Percentiles rank a stretch among this genome's conserved stretches.
These are phyloP conservation scores for Sclerotinia minor DNA, from an alignment of 2,329 filamentous ascomycete species.

Conservation along the genomic window DNA sequence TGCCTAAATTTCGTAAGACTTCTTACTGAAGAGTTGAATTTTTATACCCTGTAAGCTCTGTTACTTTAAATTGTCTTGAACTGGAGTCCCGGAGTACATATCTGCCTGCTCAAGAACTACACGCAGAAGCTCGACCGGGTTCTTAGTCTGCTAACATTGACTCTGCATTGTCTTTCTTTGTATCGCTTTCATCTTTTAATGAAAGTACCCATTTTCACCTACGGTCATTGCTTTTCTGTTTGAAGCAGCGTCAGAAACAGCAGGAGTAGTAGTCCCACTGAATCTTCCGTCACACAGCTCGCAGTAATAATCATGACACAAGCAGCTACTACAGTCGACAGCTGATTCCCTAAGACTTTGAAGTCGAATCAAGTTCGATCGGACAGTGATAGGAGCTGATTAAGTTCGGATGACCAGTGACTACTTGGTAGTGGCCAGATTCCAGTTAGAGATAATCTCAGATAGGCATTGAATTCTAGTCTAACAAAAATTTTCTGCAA, in stretches of 20 bases:
- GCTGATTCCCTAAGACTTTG: background rate
- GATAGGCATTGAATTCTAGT: rapidly evolving
- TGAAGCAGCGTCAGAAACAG: background rate
- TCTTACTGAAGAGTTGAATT: too few relatives aligned
- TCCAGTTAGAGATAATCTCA: too few relatives aligned
- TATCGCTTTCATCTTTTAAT: background rate
- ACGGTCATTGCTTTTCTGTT: too few relatives aligned
- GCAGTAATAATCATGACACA: background rate
- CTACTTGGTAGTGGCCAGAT: background rate
- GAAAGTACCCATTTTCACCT: too few relatives aligned
- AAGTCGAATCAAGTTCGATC: rapidly evolving
- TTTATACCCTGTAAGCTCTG: background rate
- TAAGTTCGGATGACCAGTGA: background rate
- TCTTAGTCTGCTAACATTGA: background rate
- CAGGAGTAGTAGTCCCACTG: too few relatives aligned
- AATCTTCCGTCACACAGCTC: background rate
- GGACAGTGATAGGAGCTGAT: background rate
- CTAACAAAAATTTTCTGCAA: background rate
- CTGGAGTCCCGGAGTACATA: too few relatives aligned
- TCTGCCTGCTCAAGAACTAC: too few relatives aligned
- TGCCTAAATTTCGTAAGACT: rapidly evolving
- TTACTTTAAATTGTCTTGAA: background rate
- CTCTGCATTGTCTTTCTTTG: background rate
- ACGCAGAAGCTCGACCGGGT: rapidly evolving
- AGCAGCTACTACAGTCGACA: background rate